Base-by-base conservation (phyloP, 2,329 filamentous ascomycete species). In the Colletotrichum simmondsii region DNA sequence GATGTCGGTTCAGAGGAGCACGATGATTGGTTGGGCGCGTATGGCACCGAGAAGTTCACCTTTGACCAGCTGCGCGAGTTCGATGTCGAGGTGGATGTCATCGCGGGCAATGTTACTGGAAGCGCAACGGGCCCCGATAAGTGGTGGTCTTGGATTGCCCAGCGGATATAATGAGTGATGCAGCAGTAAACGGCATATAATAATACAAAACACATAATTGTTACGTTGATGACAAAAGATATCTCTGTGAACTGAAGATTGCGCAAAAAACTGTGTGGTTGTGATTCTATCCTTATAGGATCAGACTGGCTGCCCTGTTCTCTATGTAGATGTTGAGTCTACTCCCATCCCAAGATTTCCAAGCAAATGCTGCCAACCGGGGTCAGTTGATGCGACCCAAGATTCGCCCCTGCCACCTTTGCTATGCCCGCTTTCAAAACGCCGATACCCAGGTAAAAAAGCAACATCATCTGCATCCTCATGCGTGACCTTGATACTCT, bases 121-220 rank as follows among this genome's bases (percentile, higher is more conserved):
- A 89, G 93, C 66, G 92, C 89, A 11, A 87, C 92, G n/a, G 92
- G 92, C 30, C 91, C 95, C 37, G 91, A 93, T 69, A 92, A 90
- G 81, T 98, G 96, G 95, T 97, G 95, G 90, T 90, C 90, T 78
- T 98, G 96, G 96, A 92, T 98, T 79, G 94, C 92, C 2, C 89
- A 92, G 79, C 91, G 92, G 79, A 49, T 70, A 65, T 74, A 65
- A 49, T 19, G 57, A 32, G 46, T 6, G 16, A n/a, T 19, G 49
- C 53, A 32, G 7, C 49, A 28, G 35, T 71, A 37, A 28, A 72
- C 28, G 35, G n/a, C 66, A 78, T 0, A 42, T 65, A 71, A 63
- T 68, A 73, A 58, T 69, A 54, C 0, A 30, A 72, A 54, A 5
- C 26, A 65, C n/a, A 49, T 54, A 12, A 60, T 37, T 32, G 11